phyloP scores from a whole-genome alignment of 805 yeast genomes.

The Kodamaea kaohsiungensis region DNA sequence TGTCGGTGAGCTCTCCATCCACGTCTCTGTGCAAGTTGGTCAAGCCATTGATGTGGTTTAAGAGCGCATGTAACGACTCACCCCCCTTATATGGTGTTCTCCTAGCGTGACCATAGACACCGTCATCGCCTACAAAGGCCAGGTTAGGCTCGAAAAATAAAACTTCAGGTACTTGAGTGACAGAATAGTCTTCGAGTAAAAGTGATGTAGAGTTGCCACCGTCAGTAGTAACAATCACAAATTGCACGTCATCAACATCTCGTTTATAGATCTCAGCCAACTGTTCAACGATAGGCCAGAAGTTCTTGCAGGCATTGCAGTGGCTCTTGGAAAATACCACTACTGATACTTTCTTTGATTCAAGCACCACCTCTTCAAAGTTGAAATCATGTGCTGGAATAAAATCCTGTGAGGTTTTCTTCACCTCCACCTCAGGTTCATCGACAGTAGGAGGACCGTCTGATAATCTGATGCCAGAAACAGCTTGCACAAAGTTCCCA shows the following conservation, averaged over 20 bases:
- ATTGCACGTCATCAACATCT: constrained; percentile 37
- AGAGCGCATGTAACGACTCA: constrained; percentile 20
- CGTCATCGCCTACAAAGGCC: constrained; percentile 8
- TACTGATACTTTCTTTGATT: constrained; percentile 33
- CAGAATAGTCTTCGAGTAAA: constrained; percentile 3
- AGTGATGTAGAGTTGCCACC: constrained; percentile 19
- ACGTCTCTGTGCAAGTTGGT: constrained; percentile 29
- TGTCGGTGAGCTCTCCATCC: constrained; percentile 31
- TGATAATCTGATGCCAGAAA: constrained; percentile 27
- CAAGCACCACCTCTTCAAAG: constrained; percentile 43
- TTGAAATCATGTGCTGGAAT: constrained; percentile 34
- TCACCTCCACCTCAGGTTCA: background rate
- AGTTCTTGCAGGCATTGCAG: constrained; percentile 58
- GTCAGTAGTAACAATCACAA: constrained; percentile 40
- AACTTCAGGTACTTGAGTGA: constrained; percentile 5
- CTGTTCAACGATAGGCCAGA: constrained; percentile 51
- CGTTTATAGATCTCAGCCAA: constrained; percentile 49
- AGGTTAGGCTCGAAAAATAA: constrained; percentile 7
- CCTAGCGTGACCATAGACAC: constrained; percentile 25
- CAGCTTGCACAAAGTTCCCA: constrained; percentile 50
- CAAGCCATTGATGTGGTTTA: constrained; percentile 28
- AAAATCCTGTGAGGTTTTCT: constrained; percentile 5
- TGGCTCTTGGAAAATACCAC: constrained; percentile 61
- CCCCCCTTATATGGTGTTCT: constrained; percentile 24
- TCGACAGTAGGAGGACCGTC: background rate